Percentiles rank a stretch among this genome's conserved stretches.
Evolutionary conservation across 1,139 yeast species (phyloP).

Genomic region (Yamadazyma trypodendri): DNA sequence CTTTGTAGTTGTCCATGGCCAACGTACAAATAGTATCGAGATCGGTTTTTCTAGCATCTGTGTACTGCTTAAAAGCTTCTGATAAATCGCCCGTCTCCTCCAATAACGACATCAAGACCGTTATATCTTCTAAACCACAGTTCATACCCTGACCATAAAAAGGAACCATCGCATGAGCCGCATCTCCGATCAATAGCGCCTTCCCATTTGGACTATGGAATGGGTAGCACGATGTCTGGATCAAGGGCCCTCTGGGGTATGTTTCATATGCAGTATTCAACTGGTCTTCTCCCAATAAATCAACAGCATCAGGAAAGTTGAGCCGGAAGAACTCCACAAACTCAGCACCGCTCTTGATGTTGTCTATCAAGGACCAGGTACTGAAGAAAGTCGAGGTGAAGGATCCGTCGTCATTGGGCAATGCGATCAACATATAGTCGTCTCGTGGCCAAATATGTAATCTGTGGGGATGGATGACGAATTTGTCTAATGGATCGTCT

Average conservation of each 20-base stretch:
- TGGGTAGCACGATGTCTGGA: slow-evolving; percentile 67
- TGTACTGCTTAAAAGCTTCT: slow-evolving; percentile 57
- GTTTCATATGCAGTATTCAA: slow-evolving; percentile 51
- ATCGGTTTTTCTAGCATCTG: slow-evolving; percentile 60
- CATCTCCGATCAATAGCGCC: slow-evolving; percentile 80
- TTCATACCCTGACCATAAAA: slow-evolving; percentile 98
- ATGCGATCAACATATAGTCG: slow-evolving; percentile 83
- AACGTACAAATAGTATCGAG: slow-evolving; percentile 72
- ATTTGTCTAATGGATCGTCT: slow-evolving; percentile 22
- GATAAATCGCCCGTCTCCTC: slow-evolving; percentile 43
- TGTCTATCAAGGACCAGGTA: slow-evolving; percentile 67
- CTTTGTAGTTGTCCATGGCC: slow-evolving; percentile 79
- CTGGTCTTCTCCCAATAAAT: slow-evolving; percentile 60
- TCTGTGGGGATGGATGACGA: slow-evolving; percentile 67
- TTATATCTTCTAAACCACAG: slow-evolving; percentile 91
- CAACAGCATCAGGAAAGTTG: slow-evolving; percentile 74
- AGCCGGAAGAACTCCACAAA: slow-evolving; percentile 54
- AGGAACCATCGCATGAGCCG: slow-evolving; percentile 97
- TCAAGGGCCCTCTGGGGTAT: slow-evolving; percentile 74
- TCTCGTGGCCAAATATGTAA: slow-evolving; percentile 94
- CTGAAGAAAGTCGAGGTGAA: slow-evolving; percentile 90
- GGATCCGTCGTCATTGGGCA: slow-evolving; percentile 82
- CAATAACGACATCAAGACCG: slow-evolving; percentile 58
- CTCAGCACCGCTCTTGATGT: slow-evolving; percentile 41
- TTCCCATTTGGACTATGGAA: slow-evolving; percentile 64